A percentile compares a stretch with the other conserved stretches of the same genome.
These are phyloP conservation scores for Chrysoporthe puriensis DNA, from an alignment of 2,329 filamentous ascomycete species.

Conservation along the genomic window DNA sequence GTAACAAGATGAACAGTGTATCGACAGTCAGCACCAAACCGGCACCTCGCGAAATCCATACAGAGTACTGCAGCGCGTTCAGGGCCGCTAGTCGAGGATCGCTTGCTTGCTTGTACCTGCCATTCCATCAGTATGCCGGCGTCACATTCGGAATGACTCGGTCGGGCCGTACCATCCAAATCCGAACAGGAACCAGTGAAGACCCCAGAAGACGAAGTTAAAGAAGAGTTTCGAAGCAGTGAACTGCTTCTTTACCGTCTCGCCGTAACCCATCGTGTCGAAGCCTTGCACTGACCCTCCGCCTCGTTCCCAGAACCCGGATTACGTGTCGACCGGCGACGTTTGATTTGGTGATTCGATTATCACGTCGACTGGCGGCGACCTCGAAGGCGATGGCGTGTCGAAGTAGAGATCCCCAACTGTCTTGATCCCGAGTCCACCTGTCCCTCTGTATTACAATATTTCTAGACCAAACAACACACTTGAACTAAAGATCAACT, in stretches of 20 bases:
- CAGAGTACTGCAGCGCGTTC: conserved; percentile 83
- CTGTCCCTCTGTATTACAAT: conserved; percentile 37
- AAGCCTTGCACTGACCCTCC: conserved; percentile 30
- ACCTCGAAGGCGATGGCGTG: conserved; percentile 27
- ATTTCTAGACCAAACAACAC: conserved; percentile 22
- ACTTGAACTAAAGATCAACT: conserved; percentile 37
- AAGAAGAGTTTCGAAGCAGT: conserved; percentile 74
- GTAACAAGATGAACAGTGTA: conserved; percentile 83
- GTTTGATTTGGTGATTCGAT: conserved; percentile 32
- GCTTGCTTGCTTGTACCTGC: conserved; percentile 76
- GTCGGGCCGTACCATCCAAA: conserved; percentile 73
- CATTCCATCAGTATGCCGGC: conserved; percentile 31
- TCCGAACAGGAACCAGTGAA: conserved; percentile 79
- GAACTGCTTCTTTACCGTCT: conserved; percentile 65
- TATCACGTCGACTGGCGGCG: conserved; percentile 25
- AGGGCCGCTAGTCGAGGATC: conserved; percentile 73
- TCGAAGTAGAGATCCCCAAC: conserved; percentile 12
- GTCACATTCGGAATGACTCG: background rate
- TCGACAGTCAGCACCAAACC: conserved; percentile 85
- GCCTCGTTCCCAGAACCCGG: conserved; percentile 35
- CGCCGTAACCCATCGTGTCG: conserved; percentile 45
- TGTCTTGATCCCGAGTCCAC: conserved; percentile 16
- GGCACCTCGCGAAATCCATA: conserved; percentile 95
- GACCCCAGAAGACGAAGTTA: conserved; percentile 78
- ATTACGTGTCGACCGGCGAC: conserved; percentile 62